phyloP scores from a whole-genome alignment of 176 grass and related monocot genomes.

The Ampelocalamus luodianensis region DNA sequence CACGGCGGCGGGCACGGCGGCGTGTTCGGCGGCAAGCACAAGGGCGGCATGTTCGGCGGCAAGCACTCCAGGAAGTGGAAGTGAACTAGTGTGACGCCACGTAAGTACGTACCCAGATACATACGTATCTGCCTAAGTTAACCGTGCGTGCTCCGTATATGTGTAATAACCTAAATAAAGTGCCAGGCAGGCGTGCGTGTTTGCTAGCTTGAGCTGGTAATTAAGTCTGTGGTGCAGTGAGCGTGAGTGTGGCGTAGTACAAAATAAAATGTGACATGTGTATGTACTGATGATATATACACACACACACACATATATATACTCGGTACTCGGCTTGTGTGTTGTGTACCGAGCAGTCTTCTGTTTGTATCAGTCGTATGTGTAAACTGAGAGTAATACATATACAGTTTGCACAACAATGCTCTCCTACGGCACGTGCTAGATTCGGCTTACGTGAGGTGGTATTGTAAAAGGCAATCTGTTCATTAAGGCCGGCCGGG shows the following conservation, averaged over 20 bases:
- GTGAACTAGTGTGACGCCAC: background rate
- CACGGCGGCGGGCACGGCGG: slow-evolving; percentile 34
- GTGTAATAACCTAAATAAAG: slow-evolving; percentile 34
- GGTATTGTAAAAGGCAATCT: too few species aligned
- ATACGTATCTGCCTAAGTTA: background rate
- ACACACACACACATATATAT: background rate
- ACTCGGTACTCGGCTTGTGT: background rate
- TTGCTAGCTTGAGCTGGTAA: background rate
- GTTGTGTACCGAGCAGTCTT: background rate
- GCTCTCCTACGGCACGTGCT: too few species aligned
- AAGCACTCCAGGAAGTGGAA: slow-evolving; percentile 54
- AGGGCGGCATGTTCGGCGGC: slow-evolving; percentile 52
- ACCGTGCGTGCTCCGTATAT: background rate
- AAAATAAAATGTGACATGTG: background rate
- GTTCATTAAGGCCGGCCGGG: too few species aligned
- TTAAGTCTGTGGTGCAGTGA: background rate
- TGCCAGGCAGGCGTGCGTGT: background rate
- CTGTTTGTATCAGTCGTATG: background rate
- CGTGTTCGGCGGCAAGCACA: slow-evolving; percentile 51
- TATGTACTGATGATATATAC: background rate
- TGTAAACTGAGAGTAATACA: background rate
- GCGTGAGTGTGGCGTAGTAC: background rate
- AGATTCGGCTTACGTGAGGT: too few species aligned
- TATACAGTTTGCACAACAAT: too few species aligned
- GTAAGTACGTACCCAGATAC: background rate